Evolutionary conservation across 257 asterid species (phyloP).

Genomic region (Handroanthus guayacan): DNA sequence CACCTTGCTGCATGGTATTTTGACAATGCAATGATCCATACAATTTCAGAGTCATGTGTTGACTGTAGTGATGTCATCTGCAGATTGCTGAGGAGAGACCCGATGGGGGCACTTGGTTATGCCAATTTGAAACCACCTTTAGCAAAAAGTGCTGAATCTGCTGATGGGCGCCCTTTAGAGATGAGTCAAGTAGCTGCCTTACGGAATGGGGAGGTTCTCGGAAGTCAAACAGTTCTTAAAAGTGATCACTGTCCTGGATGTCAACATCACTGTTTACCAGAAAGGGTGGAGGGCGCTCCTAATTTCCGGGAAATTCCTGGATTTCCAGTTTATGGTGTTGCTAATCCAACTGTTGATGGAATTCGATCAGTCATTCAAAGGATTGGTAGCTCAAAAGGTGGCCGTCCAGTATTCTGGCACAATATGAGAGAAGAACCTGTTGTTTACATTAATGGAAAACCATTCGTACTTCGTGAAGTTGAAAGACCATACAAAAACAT

Average conservation of each 20-base stretch:
- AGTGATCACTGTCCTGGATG: constrained; percentile 99
- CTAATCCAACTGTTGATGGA: constrained; percentile 92
- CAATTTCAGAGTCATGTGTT: constrained; percentile 32
- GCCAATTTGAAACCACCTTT: constrained; percentile 59
- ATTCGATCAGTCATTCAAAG: constrained; percentile 88
- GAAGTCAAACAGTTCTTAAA: constrained; percentile 97
- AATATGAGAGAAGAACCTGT: constrained; percentile 99
- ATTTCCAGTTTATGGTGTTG: constrained; percentile 97
- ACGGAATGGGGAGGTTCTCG: constrained; percentile 96
- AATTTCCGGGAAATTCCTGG: constrained; percentile 95
- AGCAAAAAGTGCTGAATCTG: constrained; percentile 53
- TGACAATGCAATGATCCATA: constrained; percentile 25
- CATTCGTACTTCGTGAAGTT: constrained; percentile 97
- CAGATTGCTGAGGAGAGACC: constrained; percentile 97
- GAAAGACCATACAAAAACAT: constrained; percentile 97
- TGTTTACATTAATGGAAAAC: constrained; percentile 93
- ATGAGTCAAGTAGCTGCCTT: constrained; percentile 94
- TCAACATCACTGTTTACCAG: constrained; percentile 85
- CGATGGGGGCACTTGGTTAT: constrained; percentile 97
- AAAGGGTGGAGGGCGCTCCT: constrained; percentile 97
- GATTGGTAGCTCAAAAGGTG: constrained; percentile 86
- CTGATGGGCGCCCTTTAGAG: constrained; percentile 76
- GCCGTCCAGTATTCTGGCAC: constrained; percentile 94
- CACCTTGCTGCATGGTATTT: constrained; percentile 18
- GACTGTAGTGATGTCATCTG: constrained; percentile 36